Conservation (phyloP, 495 filamentous ascomycete species). For the Antarctomyces pellizariae region DNA sequence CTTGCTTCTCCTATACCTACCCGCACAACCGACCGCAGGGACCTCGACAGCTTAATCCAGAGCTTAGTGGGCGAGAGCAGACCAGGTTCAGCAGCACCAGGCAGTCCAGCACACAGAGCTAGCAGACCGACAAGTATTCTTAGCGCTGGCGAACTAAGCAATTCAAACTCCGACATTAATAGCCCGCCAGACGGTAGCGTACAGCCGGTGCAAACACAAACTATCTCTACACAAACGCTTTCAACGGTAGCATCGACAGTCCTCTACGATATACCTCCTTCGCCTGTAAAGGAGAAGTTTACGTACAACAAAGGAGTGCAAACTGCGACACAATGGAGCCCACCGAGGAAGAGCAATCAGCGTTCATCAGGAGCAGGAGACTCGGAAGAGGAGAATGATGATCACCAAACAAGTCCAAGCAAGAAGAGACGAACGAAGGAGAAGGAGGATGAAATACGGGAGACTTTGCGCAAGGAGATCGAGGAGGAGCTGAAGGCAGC, state of each 20-base stretch:
- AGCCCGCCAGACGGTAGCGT: slow-evolving; percentile 17
- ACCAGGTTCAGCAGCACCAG: slow-evolving; percentile 46
- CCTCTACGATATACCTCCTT: slow-evolving; percentile 51
- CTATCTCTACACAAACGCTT: slow-evolving; percentile 40
- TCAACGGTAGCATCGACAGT: slow-evolving; percentile 42
- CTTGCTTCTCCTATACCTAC: slow-evolving; percentile 41
- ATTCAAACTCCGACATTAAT: slow-evolving; percentile 35
- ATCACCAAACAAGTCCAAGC: slow-evolving; percentile 20
- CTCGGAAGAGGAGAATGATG: slow-evolving; percentile 35
- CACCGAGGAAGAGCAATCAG: slow-evolving; percentile 15
- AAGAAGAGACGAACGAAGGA: slow-evolving; percentile 48
- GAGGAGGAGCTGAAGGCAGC: slow-evolving; percentile 69
- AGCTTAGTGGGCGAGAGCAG: slow-evolving; percentile 54
- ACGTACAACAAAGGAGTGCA: slow-evolving; percentile 94
- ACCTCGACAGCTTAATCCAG: slow-evolving; percentile 66
- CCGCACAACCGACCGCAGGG: slow-evolving; percentile 45
- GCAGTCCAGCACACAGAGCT: slow-evolving; percentile 38
- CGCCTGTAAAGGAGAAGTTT: slow-evolving; percentile 53
- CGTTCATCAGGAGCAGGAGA: slow-evolving; percentile 17
- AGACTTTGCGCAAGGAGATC: slow-evolving; percentile 69
- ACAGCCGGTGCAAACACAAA: slow-evolving; percentile 11
- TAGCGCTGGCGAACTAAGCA: slow-evolving; percentile 49
- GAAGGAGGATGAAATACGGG: slow-evolving; percentile 68
- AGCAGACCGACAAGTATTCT: slow-evolving; percentile 71
- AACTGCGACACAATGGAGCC: slow-evolving; percentile 45